A percentile compares a stretch with the other conserved stretches of the same genome.
These are phyloP conservation scores for Huntiella bhutanensis DNA, from an alignment of 2,329 filamentous ascomycete genomes.

Conservation along the genomic window DNA sequence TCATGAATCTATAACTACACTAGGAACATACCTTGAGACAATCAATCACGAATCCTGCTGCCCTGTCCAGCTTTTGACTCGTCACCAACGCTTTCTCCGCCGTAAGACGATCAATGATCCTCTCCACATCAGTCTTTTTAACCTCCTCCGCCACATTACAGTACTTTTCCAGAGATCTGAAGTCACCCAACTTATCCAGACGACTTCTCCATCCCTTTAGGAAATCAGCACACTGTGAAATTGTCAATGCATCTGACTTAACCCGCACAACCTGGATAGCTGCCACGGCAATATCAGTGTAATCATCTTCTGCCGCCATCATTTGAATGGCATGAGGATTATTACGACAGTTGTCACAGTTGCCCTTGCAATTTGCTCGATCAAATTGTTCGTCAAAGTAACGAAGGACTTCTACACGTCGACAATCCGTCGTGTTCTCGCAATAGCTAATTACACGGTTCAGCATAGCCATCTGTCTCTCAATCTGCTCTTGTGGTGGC, in stretches of 20 bases:
- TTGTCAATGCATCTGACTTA: constrained; percentile 42
- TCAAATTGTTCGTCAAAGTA: constrained; percentile 85
- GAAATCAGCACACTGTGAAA: constrained; percentile 68
- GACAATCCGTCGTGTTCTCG: constrained; percentile 74
- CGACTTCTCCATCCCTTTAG: constrained; percentile 37
- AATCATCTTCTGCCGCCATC: constrained; percentile 55
- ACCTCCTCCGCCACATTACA: constrained; percentile 52
- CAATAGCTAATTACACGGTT: constrained; percentile 72
- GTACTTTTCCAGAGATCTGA: constrained; percentile 20
- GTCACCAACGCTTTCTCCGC: constrained; percentile 57
- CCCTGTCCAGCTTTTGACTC: constrained; percentile 39
- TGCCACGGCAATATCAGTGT: constrained; percentile 53
- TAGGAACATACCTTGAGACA: constrained; percentile 32
- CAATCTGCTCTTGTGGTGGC: constrained; percentile 51
- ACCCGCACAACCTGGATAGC: constrained; percentile 48
- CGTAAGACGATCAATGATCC: constrained; percentile 61
- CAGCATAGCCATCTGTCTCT: constrained; percentile 70
- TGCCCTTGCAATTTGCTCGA: constrained; percentile 47
- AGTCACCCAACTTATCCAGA: constrained; percentile 5
- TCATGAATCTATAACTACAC: background rate
- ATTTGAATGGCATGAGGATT: constrained; percentile 16
- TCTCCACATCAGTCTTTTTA: constrained; percentile 58
- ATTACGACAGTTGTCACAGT: constrained; percentile 80
- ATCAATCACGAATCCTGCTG: constrained; percentile 48
- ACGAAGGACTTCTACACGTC: constrained; percentile 69